Evolutionary conservation across 2,329 filamentous ascomycete species (phyloP).

Genomic region (Monosporascus sp.): DNA sequence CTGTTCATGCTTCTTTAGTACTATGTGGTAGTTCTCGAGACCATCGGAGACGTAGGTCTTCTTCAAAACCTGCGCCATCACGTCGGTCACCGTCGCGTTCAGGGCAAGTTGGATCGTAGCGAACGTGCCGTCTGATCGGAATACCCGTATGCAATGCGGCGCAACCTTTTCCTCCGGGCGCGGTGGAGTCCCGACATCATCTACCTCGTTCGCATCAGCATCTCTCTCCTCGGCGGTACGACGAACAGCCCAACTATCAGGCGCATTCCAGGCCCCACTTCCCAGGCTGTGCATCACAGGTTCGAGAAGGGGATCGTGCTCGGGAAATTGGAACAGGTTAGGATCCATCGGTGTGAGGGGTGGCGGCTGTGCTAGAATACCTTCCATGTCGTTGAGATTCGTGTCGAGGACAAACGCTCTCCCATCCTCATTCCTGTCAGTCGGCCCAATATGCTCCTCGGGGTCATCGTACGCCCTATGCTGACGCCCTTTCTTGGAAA

Average conservation of each 20-base stretch:
- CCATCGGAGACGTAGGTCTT: conserved; percentile 91
- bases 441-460: conserved; percentile 57
- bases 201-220: conserved; percentile 53
- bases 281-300: conserved; percentile 26
- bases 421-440: conserved; percentile 53
- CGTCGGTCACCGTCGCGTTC: conserved; percentile 79
- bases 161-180: conserved; percentile 69
- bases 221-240: conserved; percentile 63
- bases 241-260: conserved; percentile 94
- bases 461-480: conserved; percentile 44
- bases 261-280: conserved; percentile 76
- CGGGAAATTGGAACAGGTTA: conserved; percentile 34
- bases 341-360: conserved; percentile 68
- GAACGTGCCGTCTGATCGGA: conserved; percentile 90
- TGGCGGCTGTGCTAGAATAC: conserved; percentile 70
- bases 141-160: conserved; percentile 90
- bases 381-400: conserved; percentile 85
- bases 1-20: conserved; percentile 88
- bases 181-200: conserved; percentile 63
- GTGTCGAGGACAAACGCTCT: conserved; percentile 77
- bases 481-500: conserved; percentile 51
- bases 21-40: conserved; percentile 90
- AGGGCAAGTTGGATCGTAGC: conserved; percentile 82
- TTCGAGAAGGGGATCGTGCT: conserved; percentile 19
- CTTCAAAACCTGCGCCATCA: conserved; percentile 85